These are phyloP conservation scores for Nemania diffusa DNA, from an alignment of 2,329 filamentous ascomycete genomes.

Conservation along the genomic window DNA sequence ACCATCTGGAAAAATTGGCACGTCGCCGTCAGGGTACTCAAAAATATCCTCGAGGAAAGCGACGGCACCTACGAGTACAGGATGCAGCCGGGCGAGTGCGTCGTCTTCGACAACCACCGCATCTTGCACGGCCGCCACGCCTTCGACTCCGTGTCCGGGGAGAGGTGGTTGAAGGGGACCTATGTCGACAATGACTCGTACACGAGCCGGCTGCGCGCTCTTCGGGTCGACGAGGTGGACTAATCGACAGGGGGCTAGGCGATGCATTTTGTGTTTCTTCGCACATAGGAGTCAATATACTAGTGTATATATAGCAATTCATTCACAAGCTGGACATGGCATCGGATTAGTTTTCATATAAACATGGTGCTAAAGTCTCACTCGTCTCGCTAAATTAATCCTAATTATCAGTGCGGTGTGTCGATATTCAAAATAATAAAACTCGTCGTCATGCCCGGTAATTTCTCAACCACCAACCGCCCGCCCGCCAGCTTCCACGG, in stretches of 20 bases:
- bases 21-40: constrained; percentile 64
- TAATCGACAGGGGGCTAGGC: too few species aligned
- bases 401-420: neutral
- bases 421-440: constrained; percentile 48
- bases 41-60: constrained; percentile 65
- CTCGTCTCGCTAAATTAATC: neutral
- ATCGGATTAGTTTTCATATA: too few species aligned
- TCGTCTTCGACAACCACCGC: constrained; percentile 89
- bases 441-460: constrained; percentile 50
- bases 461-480: constrained; percentile 40
- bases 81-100: constrained; percentile 84
- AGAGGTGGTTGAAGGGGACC: constrained; percentile 84
- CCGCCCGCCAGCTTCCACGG: constrained; percentile 41
- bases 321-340: too few species aligned
- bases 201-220: constrained; percentile 30
- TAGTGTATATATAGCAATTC: too few species aligned
- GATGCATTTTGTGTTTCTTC: too few species aligned
- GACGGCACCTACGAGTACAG: constrained; percentile 74
- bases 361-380: neutral
- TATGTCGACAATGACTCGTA: constrained; percentile 71
- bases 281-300: too few species aligned
- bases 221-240: neutral
- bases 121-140: constrained; percentile 84
- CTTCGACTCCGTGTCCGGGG: constrained; percentile 75
- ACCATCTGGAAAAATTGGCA: constrained; percentile 55